Conservation (phyloP, 352 stramenopile genomes). For the Phytophthora pinifolia region DNA sequence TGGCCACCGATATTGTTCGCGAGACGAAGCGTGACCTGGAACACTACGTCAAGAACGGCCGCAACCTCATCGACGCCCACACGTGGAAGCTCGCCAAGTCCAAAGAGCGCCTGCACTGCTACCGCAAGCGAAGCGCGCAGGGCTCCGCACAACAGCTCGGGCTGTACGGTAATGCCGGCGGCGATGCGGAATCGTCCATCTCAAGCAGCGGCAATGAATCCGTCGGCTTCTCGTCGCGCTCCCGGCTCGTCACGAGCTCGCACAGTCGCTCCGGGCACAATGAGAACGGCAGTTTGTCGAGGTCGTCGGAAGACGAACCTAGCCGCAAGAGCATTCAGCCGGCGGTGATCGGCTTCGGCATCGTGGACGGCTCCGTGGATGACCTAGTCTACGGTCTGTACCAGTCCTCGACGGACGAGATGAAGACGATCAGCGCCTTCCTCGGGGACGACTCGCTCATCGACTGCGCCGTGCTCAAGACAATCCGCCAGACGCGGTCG, state of each 20-base stretch:
- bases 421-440: slow-evolving; percentile 58
- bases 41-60: slow-evolving; percentile 52
- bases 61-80: slow-evolving; percentile 56
- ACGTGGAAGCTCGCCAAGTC: slow-evolving; percentile 71
- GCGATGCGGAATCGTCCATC: slow-evolving; percentile 13
- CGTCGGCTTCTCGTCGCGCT: slow-evolving; percentile 24
- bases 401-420: slow-evolving; percentile 54
- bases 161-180: slow-evolving; percentile 33
- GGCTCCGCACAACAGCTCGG: slow-evolving; percentile 34
- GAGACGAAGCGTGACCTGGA: slow-evolving; percentile 61
- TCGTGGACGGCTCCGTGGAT: slow-evolving; percentile 48
- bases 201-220: slow-evolving; percentile 23
- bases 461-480: slow-evolving; percentile 64
- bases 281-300: slow-evolving; percentile 18
- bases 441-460: slow-evolving; percentile 57
- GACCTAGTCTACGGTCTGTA: slow-evolving; percentile 55
- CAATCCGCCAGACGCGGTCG: slow-evolving; percentile 47
- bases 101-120: slow-evolving; percentile 68
- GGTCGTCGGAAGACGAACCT: slow-evolving; percentile 37
- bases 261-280: slow-evolving; percentile 28
- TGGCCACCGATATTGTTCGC: slow-evolving; percentile 67
- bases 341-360: slow-evolving; percentile 49
- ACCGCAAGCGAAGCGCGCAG: slow-evolving; percentile 40
- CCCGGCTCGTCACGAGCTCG: slow-evolving; percentile 27
- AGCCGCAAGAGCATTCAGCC: slow-evolving; percentile 50